phyloP scores from a whole-genome alignment of 2,329 filamentous ascomycete genomes.

The Aurifilum marmelostoma region DNA sequence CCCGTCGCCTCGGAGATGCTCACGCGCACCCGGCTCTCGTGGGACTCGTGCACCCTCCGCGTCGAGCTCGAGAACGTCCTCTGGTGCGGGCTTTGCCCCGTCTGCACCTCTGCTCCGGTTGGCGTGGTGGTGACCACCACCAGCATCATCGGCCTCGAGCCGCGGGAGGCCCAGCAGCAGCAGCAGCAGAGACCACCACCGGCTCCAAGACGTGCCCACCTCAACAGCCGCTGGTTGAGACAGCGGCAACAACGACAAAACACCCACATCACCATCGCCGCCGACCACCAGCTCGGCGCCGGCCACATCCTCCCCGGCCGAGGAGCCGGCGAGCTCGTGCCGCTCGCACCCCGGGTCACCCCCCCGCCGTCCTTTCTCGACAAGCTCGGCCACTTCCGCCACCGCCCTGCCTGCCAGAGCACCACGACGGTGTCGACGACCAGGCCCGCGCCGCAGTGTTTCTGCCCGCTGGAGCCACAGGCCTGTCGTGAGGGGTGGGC shows the following conservation, averaged over 20 bases:
- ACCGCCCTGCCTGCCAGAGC: background rate
- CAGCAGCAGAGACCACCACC: background rate
- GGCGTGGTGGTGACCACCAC: background rate
- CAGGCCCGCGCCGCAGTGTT: background rate
- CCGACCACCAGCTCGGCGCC: background rate
- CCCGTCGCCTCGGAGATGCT: background rate
- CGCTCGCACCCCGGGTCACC: background rate
- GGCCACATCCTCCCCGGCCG: background rate
- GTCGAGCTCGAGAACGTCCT: background rate
- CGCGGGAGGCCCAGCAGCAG: background rate
- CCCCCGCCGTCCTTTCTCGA: background rate
- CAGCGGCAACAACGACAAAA: background rate
- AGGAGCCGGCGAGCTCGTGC: background rate
- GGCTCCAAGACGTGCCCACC: background rate
- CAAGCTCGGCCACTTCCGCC: background rate
- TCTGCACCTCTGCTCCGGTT: conserved; percentile 1
- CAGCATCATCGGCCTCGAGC: background rate
- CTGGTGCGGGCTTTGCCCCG: conserved; percentile 1
- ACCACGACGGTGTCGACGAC: conserved; percentile 4
- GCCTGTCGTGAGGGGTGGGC: background rate
- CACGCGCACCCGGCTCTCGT: background rate
- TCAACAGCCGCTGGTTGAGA: background rate
- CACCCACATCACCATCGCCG: background rate
- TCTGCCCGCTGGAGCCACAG: background rate
- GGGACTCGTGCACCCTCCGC: background rate